Evolutionary conservation across 2,329 filamentous ascomycete genomes (phyloP).

Genomic region (Gremmenia infestans): DNA sequence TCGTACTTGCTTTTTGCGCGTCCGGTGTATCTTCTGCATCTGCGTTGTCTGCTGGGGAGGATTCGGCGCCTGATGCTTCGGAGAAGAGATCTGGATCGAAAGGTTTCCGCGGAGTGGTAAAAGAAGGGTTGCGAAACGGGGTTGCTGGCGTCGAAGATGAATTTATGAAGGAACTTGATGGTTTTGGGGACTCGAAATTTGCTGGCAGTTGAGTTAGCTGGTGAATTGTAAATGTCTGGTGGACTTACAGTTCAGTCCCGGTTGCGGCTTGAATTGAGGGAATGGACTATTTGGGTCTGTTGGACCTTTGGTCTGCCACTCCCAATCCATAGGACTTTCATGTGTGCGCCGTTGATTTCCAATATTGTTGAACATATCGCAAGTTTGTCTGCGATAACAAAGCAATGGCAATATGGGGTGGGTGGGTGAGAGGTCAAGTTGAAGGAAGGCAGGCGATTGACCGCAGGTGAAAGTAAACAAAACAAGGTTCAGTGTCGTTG

Average conservation of each 20-base stretch:
- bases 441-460: background rate
- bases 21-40: constrained; percentile 48
- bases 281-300: constrained; percentile 59
- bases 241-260: constrained; percentile 24
- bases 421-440: background rate
- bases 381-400: background rate
- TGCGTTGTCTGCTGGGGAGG: constrained; percentile 52
- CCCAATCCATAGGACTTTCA: constrained; percentile 63
- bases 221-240: background rate
- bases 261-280: constrained; percentile 41
- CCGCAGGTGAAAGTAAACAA: constrained; percentile 9
- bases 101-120: constrained; percentile 57
- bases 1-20: constrained; percentile 46
- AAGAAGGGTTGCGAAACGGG: constrained; percentile 58
- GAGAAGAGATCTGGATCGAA: constrained; percentile 50
- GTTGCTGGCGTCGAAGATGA: constrained; percentile 42
- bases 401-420: background rate
- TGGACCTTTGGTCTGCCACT: constrained; percentile 54
- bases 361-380: constrained; percentile 31
- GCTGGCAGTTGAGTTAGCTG: constrained; percentile 15
- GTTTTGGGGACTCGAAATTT: constrained; percentile 37
- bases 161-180: constrained; percentile 36
- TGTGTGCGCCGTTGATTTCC: constrained; percentile 48
- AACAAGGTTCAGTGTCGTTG: constrained; percentile 3
- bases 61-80: constrained; percentile 53